Conservation (phyloP, 306 rosid genomes). For the Notholithocarpus densiflorus region DNA sequence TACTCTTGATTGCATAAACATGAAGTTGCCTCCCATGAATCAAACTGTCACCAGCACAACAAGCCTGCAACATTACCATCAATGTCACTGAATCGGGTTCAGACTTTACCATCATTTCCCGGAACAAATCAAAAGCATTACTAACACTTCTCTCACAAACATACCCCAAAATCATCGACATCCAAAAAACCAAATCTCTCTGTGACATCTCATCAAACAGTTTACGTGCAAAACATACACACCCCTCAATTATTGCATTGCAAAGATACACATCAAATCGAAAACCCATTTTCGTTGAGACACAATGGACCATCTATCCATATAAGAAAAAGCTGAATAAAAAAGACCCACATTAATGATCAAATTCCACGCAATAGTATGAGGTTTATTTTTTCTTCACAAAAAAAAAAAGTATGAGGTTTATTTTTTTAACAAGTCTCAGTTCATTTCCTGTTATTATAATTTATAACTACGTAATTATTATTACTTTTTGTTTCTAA, state of each 20-base stretch:
- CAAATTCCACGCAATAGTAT: conserved; percentile 45
- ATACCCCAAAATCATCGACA: conserved; percentile 43
- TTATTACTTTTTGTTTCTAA: too few relatives aligned
- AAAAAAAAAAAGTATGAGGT: too few relatives aligned
- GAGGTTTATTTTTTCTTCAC: too few relatives aligned
- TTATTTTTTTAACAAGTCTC: too few relatives aligned
- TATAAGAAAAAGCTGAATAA: conserved; percentile 10
- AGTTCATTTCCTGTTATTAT: too few relatives aligned
- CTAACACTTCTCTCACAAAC: conserved; percentile 16
- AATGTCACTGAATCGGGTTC: conserved; percentile 47
- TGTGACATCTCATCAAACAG: conserved; percentile 27
- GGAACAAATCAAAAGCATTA: conserved; percentile 27
- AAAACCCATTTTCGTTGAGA: conserved; percentile 44
- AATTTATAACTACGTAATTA: too few relatives aligned
- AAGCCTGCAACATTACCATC: conserved; percentile 43
- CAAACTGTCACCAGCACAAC: conserved; percentile 16
- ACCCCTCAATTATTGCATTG: conserved; percentile 42
- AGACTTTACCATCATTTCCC: conserved; percentile 39
- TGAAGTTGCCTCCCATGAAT: conserved; percentile 19
- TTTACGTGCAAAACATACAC: conserved; percentile 13
- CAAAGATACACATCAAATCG: conserved; percentile 43
- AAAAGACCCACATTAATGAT: conserved; percentile 32
- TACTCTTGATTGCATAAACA: conserved; percentile 39
- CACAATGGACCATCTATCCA: conserved; percentile 51
- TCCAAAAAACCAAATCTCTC: conserved; percentile 53